Evolutionary conservation across 192 early-diverging fungal species (phyloP).

Genomic region (Kappamyces sp.): DNA sequence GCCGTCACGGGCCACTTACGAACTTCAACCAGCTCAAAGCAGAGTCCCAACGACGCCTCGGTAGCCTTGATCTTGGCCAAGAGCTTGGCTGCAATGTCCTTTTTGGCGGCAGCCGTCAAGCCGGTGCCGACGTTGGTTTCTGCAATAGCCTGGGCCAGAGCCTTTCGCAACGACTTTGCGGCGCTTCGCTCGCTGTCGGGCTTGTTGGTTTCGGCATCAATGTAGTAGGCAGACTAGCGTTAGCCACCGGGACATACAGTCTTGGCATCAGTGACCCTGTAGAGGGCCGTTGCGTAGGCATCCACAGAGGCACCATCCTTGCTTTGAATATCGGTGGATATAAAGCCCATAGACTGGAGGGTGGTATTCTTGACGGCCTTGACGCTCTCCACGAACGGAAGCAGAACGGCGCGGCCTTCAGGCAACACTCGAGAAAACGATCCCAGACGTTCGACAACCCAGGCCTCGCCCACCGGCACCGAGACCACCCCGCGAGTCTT

Average conservation of each 20-base stretch:
- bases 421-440: constrained; percentile 21
- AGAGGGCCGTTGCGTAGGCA: constrained; percentile 44
- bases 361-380: constrained; percentile 39
- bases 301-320: constrained; percentile 44
- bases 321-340: constrained; percentile 29
- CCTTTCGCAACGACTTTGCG: constrained; percentile 38
- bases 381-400: constrained; percentile 40
- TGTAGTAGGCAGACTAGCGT: constrained; percentile 39
- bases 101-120: constrained; percentile 27
- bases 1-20: constrained; percentile 24
- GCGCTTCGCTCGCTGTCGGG: constrained; percentile 48
- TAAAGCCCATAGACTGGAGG: constrained; percentile 38
- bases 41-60: constrained; percentile 33
- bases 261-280: constrained; percentile 39
- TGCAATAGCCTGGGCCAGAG: constrained; percentile 35
- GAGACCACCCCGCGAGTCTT: constrained; percentile 25
- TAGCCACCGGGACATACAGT: constrained; percentile 24
- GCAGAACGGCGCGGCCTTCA: constrained; percentile 34
- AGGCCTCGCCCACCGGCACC: constrained; percentile 44
- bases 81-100: constrained; percentile 36
- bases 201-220: constrained; percentile 45
- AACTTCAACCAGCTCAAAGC: constrained; percentile 39
- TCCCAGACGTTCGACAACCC: constrained; percentile 40
- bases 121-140: constrained; percentile 20
- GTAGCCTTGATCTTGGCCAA: constrained; percentile 29